A percentile compares a stretch with the other conserved stretches of the same genome.
These are phyloP conservation scores for Solanum chacoense DNA, from an alignment of 305 asterid species.

Conservation along the genomic window DNA sequence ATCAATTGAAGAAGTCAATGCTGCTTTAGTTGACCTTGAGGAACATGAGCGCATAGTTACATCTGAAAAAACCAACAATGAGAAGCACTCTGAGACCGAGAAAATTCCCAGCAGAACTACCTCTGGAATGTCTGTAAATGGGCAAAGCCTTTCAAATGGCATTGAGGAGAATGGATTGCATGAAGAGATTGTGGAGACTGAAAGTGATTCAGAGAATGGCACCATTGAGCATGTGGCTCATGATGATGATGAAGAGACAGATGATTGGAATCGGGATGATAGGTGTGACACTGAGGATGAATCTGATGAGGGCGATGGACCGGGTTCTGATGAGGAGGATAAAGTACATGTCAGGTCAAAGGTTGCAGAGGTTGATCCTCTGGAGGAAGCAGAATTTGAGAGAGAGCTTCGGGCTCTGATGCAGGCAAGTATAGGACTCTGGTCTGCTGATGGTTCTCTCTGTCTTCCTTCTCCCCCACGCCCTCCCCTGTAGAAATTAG, in stretches of 20 bases:
- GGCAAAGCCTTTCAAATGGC: conserved; percentile 50
- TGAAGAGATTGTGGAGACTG: conserved; percentile 50
- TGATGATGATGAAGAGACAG: conserved; percentile 60
- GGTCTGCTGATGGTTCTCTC: too few species aligned
- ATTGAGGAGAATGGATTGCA: conserved; percentile 58
- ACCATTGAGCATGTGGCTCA: conserved; percentile 48
- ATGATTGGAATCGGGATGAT: conserved; percentile 62
- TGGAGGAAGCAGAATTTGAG: conserved; percentile 87
- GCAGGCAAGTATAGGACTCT: conserved; percentile 53
- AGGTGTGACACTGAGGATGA: conserved; percentile 74
- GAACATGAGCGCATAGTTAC: conserved; percentile 70
- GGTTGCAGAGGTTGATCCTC: conserved; percentile 74
- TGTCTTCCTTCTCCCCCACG: neutral
- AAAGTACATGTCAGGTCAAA: conserved; percentile 89
- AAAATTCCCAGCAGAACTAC: conserved; percentile 38
- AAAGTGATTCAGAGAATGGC: conserved; percentile 85
- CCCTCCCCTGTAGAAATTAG: neutral
- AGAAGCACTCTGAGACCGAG: conserved; percentile 46
- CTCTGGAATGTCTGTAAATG: conserved; percentile 48
- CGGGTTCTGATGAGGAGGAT: conserved; percentile 86
- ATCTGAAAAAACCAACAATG: conserved; percentile 55
- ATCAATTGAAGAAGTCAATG: conserved; percentile 70
- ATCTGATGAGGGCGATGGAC: conserved; percentile 52
- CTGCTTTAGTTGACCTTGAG: conserved; percentile 74
- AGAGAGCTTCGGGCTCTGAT: conserved; percentile 83